phyloP scores from a whole-genome alignment of 2,329 filamentous ascomycete genomes.

The Endoconidiophora polonica region DNA sequence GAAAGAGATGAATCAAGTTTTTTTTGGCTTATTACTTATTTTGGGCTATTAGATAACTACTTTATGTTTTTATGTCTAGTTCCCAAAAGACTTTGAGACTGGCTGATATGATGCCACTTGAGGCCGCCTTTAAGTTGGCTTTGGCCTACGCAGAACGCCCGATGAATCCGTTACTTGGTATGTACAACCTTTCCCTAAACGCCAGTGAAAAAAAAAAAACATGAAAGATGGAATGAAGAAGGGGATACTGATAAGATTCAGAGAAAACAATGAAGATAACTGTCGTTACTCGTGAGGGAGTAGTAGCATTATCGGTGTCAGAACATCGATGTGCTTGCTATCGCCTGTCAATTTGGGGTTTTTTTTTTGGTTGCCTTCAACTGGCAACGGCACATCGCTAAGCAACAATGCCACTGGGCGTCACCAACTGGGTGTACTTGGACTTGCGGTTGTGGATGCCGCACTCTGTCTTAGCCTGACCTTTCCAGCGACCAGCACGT shows the following conservation, averaged over 20 bases:
- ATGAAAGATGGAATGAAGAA: neutral
- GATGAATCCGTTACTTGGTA: neutral
- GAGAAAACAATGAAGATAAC: neutral
- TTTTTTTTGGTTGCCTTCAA: neutral
- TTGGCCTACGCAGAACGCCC: neutral
- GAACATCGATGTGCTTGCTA: neutral
- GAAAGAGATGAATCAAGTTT: too few species aligned
- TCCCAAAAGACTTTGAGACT: too few species aligned
- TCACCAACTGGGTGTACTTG: slow-evolving; percentile 59
- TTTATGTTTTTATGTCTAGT: too few species aligned
- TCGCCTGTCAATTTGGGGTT: neutral
- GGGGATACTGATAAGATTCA: neutral
- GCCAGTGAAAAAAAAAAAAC: slow-evolving; percentile 22
- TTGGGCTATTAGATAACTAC: too few species aligned
- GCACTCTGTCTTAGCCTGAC: slow-evolving; percentile 88
- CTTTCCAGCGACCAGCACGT: slow-evolving; percentile 92
- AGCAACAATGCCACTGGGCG: neutral
- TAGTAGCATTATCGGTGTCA: neutral
- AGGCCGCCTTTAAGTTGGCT: too few species aligned
- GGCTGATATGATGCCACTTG: too few species aligned
- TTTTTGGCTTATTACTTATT: too few species aligned
- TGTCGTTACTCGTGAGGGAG: slow-evolving; percentile 1
- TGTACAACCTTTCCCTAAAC: neutral
- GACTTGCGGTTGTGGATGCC: slow-evolving; percentile 98
- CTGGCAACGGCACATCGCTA: neutral